Evolutionary conservation across 495 filamentous ascomycete species (phyloP).

Genomic region (Hypoxylon fuscum): DNA sequence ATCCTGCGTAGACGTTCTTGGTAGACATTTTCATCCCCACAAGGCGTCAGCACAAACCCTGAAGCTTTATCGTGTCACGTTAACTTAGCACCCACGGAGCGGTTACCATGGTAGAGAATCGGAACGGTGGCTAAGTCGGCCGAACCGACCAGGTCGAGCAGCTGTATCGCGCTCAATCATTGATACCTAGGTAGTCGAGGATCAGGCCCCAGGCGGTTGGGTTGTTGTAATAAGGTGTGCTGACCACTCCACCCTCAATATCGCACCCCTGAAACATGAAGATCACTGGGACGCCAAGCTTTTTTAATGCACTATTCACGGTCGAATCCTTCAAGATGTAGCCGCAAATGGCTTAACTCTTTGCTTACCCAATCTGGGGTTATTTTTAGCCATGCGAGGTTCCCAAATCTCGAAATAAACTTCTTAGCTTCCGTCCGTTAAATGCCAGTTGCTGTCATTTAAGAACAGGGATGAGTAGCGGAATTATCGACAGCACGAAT

Average conservation of each 20-base stretch:
- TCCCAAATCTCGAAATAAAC: constrained; percentile 18
- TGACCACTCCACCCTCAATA: neutral
- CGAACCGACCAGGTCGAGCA: neutral
- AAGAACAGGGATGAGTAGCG: neutral
- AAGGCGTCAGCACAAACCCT: constrained; percentile 9
- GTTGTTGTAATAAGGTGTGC: constrained; percentile 1
- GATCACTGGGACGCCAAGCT: constrained; percentile 19
- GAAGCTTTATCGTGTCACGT: neutral
- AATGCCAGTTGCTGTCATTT: too few relatives aligned
- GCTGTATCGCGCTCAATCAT: constrained; percentile 1
- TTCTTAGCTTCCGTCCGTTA: neutral
- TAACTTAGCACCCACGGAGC: neutral
- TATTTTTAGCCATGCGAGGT: constrained; percentile 8
- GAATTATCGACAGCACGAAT: constrained; percentile 8
- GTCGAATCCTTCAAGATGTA: constrained; percentile 13
- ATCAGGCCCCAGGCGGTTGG: neutral
- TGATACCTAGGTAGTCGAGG: neutral
- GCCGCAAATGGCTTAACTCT: too few relatives aligned
- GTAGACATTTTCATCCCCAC: constrained; percentile 5
- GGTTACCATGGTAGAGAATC: neutral
- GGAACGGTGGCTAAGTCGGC: neutral
- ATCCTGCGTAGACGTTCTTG: neutral
- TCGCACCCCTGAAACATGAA: constrained; percentile 6
- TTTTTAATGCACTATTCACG: constrained; percentile 5
- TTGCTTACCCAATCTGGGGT: constrained; percentile 10